phyloP scores from a whole-genome alignment of 352 stramenopile species.

The Globisporangium radiosum region DNA sequence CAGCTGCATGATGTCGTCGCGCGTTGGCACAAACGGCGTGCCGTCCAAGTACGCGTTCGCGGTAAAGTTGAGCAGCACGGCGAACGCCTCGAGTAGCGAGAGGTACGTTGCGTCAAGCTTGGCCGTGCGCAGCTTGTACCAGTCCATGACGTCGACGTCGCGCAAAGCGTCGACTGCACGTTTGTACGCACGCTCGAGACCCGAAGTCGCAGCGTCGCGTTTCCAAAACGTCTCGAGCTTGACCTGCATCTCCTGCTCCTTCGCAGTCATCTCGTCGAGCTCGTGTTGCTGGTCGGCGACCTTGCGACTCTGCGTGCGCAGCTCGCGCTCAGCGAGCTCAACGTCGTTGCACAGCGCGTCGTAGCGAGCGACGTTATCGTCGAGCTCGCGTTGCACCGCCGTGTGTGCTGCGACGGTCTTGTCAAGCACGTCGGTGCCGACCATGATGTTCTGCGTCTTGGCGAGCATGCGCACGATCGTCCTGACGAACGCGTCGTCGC shows the following conservation, averaged over 20 bases:
- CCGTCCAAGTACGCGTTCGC: conserved; percentile 53
- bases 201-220: conserved; percentile 26
- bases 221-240: conserved; percentile 81
- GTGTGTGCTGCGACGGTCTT: conserved; percentile 40
- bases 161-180: conserved; percentile 46
- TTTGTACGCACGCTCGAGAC: conserved; percentile 59
- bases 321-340: conserved; percentile 36
- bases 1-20: conserved; percentile 56
- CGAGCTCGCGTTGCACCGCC: conserved; percentile 16
- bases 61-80: conserved; percentile 63
- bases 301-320: conserved; percentile 24
- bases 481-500: conserved; percentile 59
- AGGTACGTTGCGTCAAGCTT: conserved; percentile 55
- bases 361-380: conserved; percentile 20
- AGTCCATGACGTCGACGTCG: conserved; percentile 53
- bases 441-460: conserved; percentile 70
- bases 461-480: conserved; percentile 62
- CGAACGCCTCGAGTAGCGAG: conserved; percentile 63
- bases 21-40: conserved; percentile 33
- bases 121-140: conserved; percentile 58
- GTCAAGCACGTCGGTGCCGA: conserved; percentile 57
- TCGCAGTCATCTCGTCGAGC: conserved; percentile 32
- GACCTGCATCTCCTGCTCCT: conserved; percentile 69
- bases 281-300: conserved; percentile 27
- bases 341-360: conserved; percentile 48